Conservation (phyloP, 495 filamentous ascomycete species). For the Parachaetomium inaequale region DNA sequence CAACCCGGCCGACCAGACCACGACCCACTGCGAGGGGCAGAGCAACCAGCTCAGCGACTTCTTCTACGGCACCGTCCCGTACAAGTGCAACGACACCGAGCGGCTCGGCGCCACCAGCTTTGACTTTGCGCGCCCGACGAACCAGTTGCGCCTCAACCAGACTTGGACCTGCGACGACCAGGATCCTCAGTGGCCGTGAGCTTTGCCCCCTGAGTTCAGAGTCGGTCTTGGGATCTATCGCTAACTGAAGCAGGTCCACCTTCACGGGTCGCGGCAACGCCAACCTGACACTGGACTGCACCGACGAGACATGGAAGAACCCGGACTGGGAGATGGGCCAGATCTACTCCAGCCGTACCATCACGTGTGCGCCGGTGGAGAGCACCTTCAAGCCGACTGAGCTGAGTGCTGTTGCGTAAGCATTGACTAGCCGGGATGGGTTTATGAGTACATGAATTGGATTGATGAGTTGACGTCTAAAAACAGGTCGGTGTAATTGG, state of each 20-base stretch:
- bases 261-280: conserved; percentile 37
- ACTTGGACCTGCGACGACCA: conserved; percentile 41
- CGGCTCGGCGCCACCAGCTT: conserved; percentile 29
- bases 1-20: conserved; percentile 36
- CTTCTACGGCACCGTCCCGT: conserved; percentile 43
- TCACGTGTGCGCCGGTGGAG: conserved; percentile 34
- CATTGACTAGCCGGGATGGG: neutral
- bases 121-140: conserved; percentile 32
- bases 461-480: neutral
- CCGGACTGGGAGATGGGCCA: conserved; percentile 41
- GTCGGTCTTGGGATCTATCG: neutral
- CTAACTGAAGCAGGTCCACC: conserved; percentile 29
- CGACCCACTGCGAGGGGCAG: conserved; percentile 34
- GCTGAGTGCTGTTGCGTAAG: conserved; percentile 38
- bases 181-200: conserved; percentile 40
- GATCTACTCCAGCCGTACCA: conserved; percentile 37
- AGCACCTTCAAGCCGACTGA: conserved; percentile 29
- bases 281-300: conserved; percentile 36
- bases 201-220: neutral
- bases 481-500: neutral
- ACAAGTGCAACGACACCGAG: conserved; percentile 32
- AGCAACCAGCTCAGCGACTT: conserved; percentile 43
- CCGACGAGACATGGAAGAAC: conserved; percentile 35
- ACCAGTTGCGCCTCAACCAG: conserved; percentile 39
- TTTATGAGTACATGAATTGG: conserved; percentile 8